Conservation (phyloP, 306 rosid species). For the Cucumis cinereus region DNA sequence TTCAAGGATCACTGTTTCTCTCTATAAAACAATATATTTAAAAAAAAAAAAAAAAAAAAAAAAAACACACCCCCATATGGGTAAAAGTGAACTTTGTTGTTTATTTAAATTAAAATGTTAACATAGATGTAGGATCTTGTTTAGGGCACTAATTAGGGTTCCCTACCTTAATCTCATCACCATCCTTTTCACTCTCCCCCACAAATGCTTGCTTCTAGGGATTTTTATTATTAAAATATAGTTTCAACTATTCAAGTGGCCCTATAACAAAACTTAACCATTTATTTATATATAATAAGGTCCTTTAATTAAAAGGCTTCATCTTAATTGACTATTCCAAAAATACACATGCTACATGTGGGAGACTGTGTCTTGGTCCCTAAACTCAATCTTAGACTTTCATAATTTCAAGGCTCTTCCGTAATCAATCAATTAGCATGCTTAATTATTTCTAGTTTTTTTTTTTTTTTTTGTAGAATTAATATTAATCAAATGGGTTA, state of each 20-base stretch:
- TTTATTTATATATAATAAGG: neutral
- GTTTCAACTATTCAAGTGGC: neutral
- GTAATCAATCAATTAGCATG: constrained; percentile 16
- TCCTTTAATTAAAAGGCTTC: constrained; percentile 4
- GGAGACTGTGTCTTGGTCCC: constrained; percentile 40
- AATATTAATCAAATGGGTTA: neutral
- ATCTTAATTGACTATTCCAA: constrained; percentile 30
- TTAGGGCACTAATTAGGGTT: constrained; percentile 6
- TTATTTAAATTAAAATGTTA: neutral
- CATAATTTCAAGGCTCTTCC: constrained; percentile 25
- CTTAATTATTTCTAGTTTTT: constrained; percentile 1
- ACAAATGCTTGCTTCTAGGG: constrained; percentile 5
- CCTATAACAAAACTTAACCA: neutral
- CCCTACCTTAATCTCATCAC: neutral
- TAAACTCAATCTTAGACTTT: constrained; percentile 20
- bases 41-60: neutral
- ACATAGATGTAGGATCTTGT: constrained; percentile 8
- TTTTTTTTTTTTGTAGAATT: neutral
- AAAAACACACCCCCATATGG: neutral
- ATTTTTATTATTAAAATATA: neutral
- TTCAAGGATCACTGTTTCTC: neutral
- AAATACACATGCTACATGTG: constrained; percentile 49
- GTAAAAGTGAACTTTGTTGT: neutral
- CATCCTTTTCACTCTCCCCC: neutral
- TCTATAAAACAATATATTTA: neutral